Evolutionary conservation across 768 basidiomycete species (phyloP).

Genomic region (Chiua virens): DNA sequence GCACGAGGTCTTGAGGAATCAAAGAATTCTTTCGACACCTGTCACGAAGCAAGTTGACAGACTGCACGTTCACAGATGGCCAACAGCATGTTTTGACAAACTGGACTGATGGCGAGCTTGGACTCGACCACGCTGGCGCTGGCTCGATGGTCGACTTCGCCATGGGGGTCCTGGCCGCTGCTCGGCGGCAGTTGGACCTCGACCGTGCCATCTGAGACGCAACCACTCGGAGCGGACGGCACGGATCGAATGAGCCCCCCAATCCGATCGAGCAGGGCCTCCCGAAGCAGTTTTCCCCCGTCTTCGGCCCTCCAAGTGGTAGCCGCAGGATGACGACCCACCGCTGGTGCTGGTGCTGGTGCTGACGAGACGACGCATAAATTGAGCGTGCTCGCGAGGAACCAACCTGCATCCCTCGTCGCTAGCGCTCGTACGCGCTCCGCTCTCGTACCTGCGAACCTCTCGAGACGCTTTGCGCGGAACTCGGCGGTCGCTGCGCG

Average conservation of each 20-base stretch:
- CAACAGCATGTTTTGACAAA: constrained; percentile 28
- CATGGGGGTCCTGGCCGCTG: too few relatives aligned
- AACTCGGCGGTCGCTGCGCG: neutral
- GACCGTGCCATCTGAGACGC: too few relatives aligned
- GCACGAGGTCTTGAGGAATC: too few relatives aligned
- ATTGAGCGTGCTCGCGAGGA: constrained; percentile 26
- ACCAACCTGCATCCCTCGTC: constrained; percentile 28
- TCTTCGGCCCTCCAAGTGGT: neutral
- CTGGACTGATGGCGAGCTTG: constrained; percentile 11
- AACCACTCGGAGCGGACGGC: neutral
- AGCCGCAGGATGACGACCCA: neutral
- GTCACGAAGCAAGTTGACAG: constrained; percentile 4
- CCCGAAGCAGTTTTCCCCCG: constrained; percentile 3
- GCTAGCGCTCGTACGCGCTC: constrained; percentile 25
- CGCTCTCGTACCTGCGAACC: constrained; percentile 9
- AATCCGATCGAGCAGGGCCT: constrained; percentile 22
- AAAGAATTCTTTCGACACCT: neutral
- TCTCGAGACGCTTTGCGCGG: constrained; percentile 6
- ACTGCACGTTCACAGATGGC: constrained; percentile 30
- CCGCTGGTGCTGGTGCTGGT: neutral
- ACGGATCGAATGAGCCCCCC: constrained; percentile 21
- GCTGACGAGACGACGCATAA: constrained; percentile 14
- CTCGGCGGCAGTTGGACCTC: too few relatives aligned
- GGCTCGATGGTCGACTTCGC: neutral
- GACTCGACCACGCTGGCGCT: neutral